Base-by-base conservation (phyloP, 2,329 filamentous ascomycete genomes). In the Lecanicillium sp. region DNA sequence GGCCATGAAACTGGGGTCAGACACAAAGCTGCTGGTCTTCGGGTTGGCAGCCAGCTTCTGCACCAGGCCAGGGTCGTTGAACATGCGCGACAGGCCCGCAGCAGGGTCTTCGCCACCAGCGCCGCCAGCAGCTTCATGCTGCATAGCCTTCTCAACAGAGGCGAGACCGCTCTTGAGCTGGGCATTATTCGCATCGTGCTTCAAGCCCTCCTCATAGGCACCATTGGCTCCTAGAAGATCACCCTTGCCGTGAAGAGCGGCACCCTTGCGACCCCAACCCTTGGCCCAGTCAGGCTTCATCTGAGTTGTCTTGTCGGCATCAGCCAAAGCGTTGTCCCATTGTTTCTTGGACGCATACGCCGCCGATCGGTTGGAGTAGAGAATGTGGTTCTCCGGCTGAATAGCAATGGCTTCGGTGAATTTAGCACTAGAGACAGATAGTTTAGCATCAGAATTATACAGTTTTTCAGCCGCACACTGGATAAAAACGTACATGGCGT, bases 241-340 rank as follows among this genome's bases (percentile, higher is more conserved):
- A 37, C 89, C 86, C 43, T 81, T 70, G 33, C 92, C 92, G 61
- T 95, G 92, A 25, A 89, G 73, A 40, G 92, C 92, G 46, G 88
- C 83, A 49, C 90, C 92, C 63, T 95, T 95, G 44, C 92, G 81
- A 43, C 85, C 83, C 83, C 87, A 95, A 49, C 92, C 92, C 68
- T 96, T 96, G 43, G 87, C 80, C 92, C 92, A 98, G 70, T 96
- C 92, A 11, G 90, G 84, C 73, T 98, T 96, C 61, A 98, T 71
- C 64, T 94, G 78, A 40, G 84, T 94, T 3, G 87, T 92, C 74
- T 95, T 95, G 57, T 82, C 82, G 42, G 92, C 92, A 71, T 98
- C 92, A 46, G 83, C 73, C 18, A 96, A 69, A 15, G 92, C 92
- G 50, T 83, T 75, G 47, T 84, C 70, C 72, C 85, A 98, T 43